Evolutionary conservation across 2,329 filamentous ascomycete species (phyloP), one percentile per base, ranked within the genome.

Genomic region (Neonectria punicea): DNA sequence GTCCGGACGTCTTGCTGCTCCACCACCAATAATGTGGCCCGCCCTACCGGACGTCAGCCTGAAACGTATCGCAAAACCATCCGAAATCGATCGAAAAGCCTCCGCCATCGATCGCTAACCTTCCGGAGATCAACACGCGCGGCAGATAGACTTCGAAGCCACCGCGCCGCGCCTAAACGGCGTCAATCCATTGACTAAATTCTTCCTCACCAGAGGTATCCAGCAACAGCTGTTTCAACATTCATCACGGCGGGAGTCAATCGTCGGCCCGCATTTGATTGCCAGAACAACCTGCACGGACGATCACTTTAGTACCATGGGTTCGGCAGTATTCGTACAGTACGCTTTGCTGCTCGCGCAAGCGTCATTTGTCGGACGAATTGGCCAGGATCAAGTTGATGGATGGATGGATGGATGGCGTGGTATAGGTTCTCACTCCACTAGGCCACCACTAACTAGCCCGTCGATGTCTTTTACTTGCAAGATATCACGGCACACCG

Each of bases 1-100:
- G 54, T 22, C 20, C 25, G 34, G 36, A 28, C 34, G 44, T 30
- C 11, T 44, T 13, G 32, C 22, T 32, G 47, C 61, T 55, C 56
- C 50, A 59, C 56, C 53, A 43, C 7, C 16, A 43, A 39, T 22
- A 36, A 46, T 63, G 46, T 41, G 61, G 25, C 47, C 50, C 30
- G 60, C 61, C 55, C 36, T 64, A 64, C 53, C n/a, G 61, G 44
- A 36, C 56, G 56, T 39, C 51, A 39, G 43, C 44, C 61, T 64
- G 61, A 64, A 64, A 64, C 61, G 28, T 44, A 64, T 59, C 61
- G 51, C 36, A 59, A 56, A 56, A 64, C 56, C 61, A 53, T 51
- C 61, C 53, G 49, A 39, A 50, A 64, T 64, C 61, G 61, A 64
- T 64, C 61, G 61, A 59, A 59, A 64, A 55, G 43, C 44, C 39